phyloP scores from a whole-genome alignment of 2,329 filamentous ascomycete species.

The Capronia coronata region DNA sequence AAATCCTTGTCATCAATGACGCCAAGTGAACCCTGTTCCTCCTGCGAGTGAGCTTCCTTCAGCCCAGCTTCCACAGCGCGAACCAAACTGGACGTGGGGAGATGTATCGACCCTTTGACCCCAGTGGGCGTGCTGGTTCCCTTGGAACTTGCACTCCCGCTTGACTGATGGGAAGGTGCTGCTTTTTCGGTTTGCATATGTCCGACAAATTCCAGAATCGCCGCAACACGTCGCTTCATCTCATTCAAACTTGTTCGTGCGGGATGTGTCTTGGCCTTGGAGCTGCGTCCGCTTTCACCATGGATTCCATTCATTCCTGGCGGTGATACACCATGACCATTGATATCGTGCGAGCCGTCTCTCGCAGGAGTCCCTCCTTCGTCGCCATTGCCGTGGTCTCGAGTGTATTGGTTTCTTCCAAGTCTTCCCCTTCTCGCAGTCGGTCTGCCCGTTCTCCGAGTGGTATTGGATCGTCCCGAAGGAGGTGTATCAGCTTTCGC shows the following conservation, averaged over 20 bases:
- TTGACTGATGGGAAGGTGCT: constrained; percentile 42
- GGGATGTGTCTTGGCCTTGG: constrained; percentile 53
- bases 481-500: constrained; percentile 40
- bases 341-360: constrained; percentile 29
- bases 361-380: constrained; percentile 35
- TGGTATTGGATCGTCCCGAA: constrained; percentile 39
- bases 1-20: constrained; percentile 50
- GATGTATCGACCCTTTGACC: constrained; percentile 9
- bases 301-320: constrained; percentile 48
- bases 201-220: constrained; percentile 83
- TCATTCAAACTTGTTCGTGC: constrained; percentile 71
- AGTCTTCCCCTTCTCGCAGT: constrained; percentile 61
- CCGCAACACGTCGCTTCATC: constrained; percentile 75
- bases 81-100: constrained; percentile 30
- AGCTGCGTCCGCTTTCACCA: constrained; percentile 52
- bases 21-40: constrained; percentile 22
- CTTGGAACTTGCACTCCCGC: constrained; percentile 31
- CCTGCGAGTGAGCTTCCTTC: constrained; percentile 28
- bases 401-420: constrained; percentile 76
- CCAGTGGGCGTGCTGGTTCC: constrained; percentile 29
- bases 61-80: constrained; percentile 36
- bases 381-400: constrained; percentile 59
- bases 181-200: constrained; percentile 83
- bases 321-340: constrained; percentile 30
- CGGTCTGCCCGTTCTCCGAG: constrained; percentile 59